A percentile compares a stretch with the other conserved stretches of the same genome.
phyloP scores from a whole-genome alignment of 805 yeast genomes.

The Myxozyma kluyveri region DNA sequence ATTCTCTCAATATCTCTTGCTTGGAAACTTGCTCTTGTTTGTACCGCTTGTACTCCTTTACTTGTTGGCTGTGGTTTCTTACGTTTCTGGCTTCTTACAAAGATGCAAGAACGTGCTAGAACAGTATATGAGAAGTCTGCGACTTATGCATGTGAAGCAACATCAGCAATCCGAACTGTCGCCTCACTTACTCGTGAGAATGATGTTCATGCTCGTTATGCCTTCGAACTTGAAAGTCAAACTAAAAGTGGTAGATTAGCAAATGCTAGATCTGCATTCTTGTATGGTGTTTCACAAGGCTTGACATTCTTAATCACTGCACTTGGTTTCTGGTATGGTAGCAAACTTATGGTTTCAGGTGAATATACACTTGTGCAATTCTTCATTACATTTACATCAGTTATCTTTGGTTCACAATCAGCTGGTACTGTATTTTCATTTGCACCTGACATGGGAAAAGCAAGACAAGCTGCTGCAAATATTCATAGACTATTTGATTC shows the following conservation, averaged over 20 bases:
- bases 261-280: conserved; percentile 9
- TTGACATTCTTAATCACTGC: conserved; percentile 41
- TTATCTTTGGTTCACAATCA: conserved; percentile 44
- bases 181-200: conserved; percentile 44
- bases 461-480: conserved; percentile 40
- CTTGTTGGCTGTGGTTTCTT: conserved; percentile 43
- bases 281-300: conserved; percentile 22
- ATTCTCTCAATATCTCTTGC: conserved; percentile 41
- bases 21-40: conserved; percentile 46
- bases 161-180: conserved; percentile 45
- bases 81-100: conserved; percentile 38
- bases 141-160: conserved; percentile 43
- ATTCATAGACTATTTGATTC: conserved; percentile 37
- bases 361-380: conserved; percentile 38
- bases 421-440: conserved; percentile 44
- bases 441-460: conserved; percentile 47
- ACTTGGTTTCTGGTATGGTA: conserved; percentile 46
- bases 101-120: conserved; percentile 31
- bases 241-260: conserved; percentile 1
- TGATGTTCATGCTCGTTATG: conserved; percentile 39
- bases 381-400: conserved; percentile 42
- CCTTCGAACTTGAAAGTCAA: conserved; percentile 13
- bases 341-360: conserved; percentile 37
- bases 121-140: conserved; percentile 39
- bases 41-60: conserved; percentile 39